Evolutionary conservation across 1,284 basidiomycete species (phyloP), one percentile per base, ranked within the genome.

Genomic region (Tylopilus sp.): DNA sequence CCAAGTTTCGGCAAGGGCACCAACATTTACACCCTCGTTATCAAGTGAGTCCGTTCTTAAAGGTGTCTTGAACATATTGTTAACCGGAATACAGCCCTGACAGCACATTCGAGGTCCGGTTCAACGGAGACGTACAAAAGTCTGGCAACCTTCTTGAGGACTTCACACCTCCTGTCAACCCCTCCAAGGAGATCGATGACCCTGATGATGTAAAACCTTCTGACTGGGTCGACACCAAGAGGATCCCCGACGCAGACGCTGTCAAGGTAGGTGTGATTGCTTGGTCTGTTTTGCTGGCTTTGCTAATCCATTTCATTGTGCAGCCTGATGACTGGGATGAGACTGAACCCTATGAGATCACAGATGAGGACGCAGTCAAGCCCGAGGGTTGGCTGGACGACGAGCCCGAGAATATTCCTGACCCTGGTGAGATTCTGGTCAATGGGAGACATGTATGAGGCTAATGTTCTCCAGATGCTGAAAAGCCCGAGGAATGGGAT

Each of bases 401-500:
- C 54, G 95, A 98, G 69, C 83, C 88, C 3, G 71, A 81, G 51
- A 77, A 72, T 44, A 82, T 98, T 57, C 83, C 93, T 44, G 97
- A 99, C 69, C 95, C 97, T 56, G 85, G 84, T 80, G 57, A 60
- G 62, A 71, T 55, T 47, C 16, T 30, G 33, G 6, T 16, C 16
- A n/a, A 25, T 15, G 9, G 5, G 2, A n/a, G 18, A 30, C 26
- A 18, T 42, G 40, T 15, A 28, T 30, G 43, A 11, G n/a, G 18
- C 23, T 63, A 10, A 66, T 10, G 19, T 31, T 3, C 7, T 52
- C 2, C 30, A 81, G 90, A 94, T 59, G 88, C 93, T 40, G 82
- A 87, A 74, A 98, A 98, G 80, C 97, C 97, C 26, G 96, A 98
- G 68, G 97, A 99, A 72, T 99, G 97, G 97, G 95, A 97, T 66